These are phyloP conservation scores for Apophysomyces ossiformis DNA, from an alignment of 371 early-diverging fungal species.

Conservation along the genomic window DNA sequence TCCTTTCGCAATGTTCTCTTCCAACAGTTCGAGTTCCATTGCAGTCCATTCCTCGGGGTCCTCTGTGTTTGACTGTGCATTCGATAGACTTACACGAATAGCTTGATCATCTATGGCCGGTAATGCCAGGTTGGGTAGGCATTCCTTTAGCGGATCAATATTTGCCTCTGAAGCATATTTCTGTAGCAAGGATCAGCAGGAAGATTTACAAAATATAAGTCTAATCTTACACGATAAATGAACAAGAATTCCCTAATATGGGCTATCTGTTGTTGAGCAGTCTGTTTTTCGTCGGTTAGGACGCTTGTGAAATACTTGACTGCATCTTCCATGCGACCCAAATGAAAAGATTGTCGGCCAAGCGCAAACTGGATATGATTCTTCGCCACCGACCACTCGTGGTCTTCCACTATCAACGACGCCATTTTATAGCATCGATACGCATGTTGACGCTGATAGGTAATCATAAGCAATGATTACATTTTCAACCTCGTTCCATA, in stretches of 20 bases:
- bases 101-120: conserved; percentile 53
- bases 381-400: conserved; percentile 80
- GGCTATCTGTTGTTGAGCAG: conserved; percentile 69
- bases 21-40: conserved; percentile 67
- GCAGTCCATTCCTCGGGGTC: conserved; percentile 61
- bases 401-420: conserved; percentile 61
- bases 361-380: conserved; percentile 88
- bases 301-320: conserved; percentile 68
- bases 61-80: conserved; percentile 44
- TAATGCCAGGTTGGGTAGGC: conserved; percentile 48
- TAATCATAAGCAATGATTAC: not conserved
- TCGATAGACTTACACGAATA: conserved; percentile 55
- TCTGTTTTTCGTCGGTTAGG: conserved; percentile 68
- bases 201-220: not conserved
- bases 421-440: conserved; percentile 75
- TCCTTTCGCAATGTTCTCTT: conserved; percentile 50
- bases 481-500: conserved; percentile 14
- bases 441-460: conserved; percentile 68
- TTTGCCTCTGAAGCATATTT: conserved; percentile 48
- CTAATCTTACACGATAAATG: conserved; percentile 65
- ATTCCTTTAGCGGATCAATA: conserved; percentile 45
- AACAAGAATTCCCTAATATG: conserved; percentile 81
- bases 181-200: conserved; percentile 22
- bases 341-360: conserved; percentile 74
- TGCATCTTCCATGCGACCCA: conserved; percentile 62